Evolutionary conservation across 2,329 filamentous ascomycete species (phyloP).

Genomic region (Lasiodiplodia sp.): DNA sequence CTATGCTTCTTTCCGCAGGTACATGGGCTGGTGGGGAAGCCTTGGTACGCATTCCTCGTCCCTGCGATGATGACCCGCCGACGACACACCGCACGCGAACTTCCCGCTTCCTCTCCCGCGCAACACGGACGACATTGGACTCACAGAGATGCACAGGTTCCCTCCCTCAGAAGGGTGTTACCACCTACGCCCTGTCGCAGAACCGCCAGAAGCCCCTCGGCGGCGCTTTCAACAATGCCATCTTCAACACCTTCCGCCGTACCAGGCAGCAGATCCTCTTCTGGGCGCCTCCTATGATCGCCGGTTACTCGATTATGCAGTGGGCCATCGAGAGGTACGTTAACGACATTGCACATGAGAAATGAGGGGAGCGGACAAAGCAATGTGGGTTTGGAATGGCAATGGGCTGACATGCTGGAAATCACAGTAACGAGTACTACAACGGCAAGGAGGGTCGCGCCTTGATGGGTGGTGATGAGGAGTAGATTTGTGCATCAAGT

Average conservation of each 20-base stretch:
- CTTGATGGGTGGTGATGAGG: conserved; percentile 56
- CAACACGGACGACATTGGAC: not conserved
- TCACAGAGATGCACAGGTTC: conserved; percentile 28
- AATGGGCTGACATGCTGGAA: conserved; percentile 14
- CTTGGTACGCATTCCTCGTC: conserved; percentile 30
- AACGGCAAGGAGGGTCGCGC: conserved; percentile 78
- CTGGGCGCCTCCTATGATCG: conserved; percentile 79
- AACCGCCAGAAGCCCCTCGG: conserved; percentile 92
- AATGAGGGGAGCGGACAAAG: not conserved
- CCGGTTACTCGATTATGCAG: conserved; percentile 82
- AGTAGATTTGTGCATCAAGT: conserved; percentile 1
- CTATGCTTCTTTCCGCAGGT: conserved; percentile 30
- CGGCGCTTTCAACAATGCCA: conserved; percentile 76
- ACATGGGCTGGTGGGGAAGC: conserved; percentile 34
- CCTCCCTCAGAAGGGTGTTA: conserved; percentile 65
- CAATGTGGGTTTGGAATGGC: not conserved
- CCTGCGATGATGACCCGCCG: not conserved
- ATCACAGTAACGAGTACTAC: conserved; percentile 75
- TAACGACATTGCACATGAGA: not conserved
- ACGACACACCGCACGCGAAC: conserved; percentile 6
- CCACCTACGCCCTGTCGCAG: conserved; percentile 76
- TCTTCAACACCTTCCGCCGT: conserved; percentile 96
- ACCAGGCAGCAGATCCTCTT: conserved; percentile 88
- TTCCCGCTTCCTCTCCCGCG: not conserved
- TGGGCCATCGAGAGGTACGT: conserved; percentile 84